phyloP scores from a whole-genome alignment of 164 flowering plant species.

The Vitis labrusca region DNA sequence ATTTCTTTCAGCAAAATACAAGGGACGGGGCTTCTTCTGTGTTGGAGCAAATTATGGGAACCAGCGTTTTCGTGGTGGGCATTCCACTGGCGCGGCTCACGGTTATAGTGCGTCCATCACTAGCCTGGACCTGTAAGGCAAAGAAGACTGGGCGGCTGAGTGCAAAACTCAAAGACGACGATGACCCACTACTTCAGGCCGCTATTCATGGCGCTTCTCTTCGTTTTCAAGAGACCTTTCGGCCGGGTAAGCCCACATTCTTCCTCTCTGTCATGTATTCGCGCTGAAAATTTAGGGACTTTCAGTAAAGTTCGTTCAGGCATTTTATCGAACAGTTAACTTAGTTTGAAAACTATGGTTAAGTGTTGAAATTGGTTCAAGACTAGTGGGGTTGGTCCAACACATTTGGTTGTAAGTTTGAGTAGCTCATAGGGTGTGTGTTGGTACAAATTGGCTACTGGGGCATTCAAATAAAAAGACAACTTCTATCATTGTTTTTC shows the following conservation, averaged over 20 bases:
- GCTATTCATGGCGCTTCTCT: constrained; percentile 62
- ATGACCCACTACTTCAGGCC: constrained; percentile 48
- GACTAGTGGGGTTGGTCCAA: neutral
- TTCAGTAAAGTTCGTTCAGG: neutral
- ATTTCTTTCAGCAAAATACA: too few relatives aligned
- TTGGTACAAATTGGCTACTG: too few relatives aligned
- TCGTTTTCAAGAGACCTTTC: constrained; percentile 66
- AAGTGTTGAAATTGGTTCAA: neutral
- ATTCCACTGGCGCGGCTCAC: constrained; percentile 1
- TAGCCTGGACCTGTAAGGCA: constrained; percentile 1
- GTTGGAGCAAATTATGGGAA: neutral
- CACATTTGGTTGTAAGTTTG: neutral
- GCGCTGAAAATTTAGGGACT: too few relatives aligned
- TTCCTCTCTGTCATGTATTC: neutral
- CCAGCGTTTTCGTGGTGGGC: constrained; percentile 8
- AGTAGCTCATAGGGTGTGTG: too few relatives aligned
- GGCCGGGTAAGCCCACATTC: constrained; percentile 33
- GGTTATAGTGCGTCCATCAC: constrained; percentile 11
- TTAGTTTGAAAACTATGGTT: too few relatives aligned
- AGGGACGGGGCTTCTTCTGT: too few relatives aligned
- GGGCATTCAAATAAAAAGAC: neutral
- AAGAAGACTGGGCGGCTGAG: constrained; percentile 18
- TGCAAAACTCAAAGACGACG: constrained; percentile 35
- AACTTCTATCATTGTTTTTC: neutral
- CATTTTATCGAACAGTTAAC: constrained; percentile 22